Evolutionary conservation across 2,329 filamentous ascomycete genomes (phyloP), one percentile per base, ranked within the genome.

Genomic region (Exophiala sp.): DNA sequence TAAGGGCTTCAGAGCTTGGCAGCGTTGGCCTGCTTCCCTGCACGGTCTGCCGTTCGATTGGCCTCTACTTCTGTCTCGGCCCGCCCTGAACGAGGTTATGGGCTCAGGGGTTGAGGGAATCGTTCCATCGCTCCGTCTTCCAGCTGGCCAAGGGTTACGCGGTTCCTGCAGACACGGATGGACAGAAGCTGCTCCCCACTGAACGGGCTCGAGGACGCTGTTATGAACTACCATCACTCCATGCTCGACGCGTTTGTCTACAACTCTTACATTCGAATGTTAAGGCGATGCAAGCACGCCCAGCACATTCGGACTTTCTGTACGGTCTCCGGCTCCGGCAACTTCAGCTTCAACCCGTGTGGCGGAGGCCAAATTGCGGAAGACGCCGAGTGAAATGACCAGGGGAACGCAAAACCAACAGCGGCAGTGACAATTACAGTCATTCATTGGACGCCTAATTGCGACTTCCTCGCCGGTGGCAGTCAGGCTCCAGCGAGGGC

Each of bases 61-160:
- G 40, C 40, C 40, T 42, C 16, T 42, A 8, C 20, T 42, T 24
- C 6, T 42, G 6, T 42, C 20, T 24, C 20, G 40, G 16, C 40
- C 40, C 40, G 16, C 40, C 12, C 40, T 21, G 3, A 8, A 40
- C 38, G 38, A 40, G 12, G 38, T 40, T 18, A 16, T 40, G 12
- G 12, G 7, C 38, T 42, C 9, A 42, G 40, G 18, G 40, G 18
- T 10, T 24, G 16, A 42, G 40, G 14, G 40, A 20, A 20, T 42
- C 10, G 7, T 42, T 24, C 20, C 9, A 21, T 42, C 40, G 40
- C 40, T 42, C 16, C 20, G 12, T 42, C 40, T 21, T 42, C 20
- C 12, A 42, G 40, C 40, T 42, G 12, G 40, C 40, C 16, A 42
- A 42, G 40, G 16, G 40, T 42, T 42, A 42, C 40, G 40, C 38